A percentile compares a stretch with the other conserved stretches of the same genome.
Conservation (phyloP, 2,329 filamentous ascomycete genomes). For the Orbilia brochopaga region DNA sequence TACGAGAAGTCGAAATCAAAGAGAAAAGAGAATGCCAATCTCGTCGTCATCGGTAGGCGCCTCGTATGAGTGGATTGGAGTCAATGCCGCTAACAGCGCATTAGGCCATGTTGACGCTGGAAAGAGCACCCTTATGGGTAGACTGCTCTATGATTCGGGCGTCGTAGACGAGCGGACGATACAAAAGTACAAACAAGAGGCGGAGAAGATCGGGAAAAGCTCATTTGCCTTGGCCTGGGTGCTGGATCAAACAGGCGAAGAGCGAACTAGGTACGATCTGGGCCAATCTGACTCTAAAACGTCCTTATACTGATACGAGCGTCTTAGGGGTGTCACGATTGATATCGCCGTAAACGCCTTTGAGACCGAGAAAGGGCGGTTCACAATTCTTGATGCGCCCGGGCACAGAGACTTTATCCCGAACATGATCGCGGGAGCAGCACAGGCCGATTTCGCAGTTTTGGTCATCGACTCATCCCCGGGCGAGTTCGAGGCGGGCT, state of each 20-base stretch:
- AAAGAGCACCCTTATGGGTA: slow-evolving; percentile 96
- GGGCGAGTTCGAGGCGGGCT: slow-evolving; percentile 88
- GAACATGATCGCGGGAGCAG: slow-evolving; percentile 98
- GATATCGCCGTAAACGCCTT: slow-evolving; percentile 96
- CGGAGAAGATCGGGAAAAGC: slow-evolving; percentile 87
- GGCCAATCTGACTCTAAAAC: no score
- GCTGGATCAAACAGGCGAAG: slow-evolving; percentile 87
- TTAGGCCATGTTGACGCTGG: slow-evolving; percentile 94
- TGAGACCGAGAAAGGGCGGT: slow-evolving; percentile 81
- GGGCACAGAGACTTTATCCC: slow-evolving; percentile 96
- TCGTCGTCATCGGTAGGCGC: slow-evolving; percentile 83
- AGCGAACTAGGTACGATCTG: slow-evolving; percentile 65
- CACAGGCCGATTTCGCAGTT: slow-evolving; percentile 93
- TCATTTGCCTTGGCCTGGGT: slow-evolving; percentile 98
- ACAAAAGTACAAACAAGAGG: slow-evolving; percentile 85
- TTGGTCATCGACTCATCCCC: slow-evolving; percentile 89
- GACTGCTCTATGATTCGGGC: slow-evolving; percentile 85
- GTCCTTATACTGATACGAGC: neutral
- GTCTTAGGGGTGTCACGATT: slow-evolving; percentile 81
- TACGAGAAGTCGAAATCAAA: slow-evolving; percentile 71
- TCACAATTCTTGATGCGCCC: slow-evolving; percentile 94
- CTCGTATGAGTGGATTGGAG: neutral
- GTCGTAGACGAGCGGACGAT: slow-evolving; percentile 86
- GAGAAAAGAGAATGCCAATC: slow-evolving; percentile 79
- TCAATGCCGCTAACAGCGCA: slow-evolving; percentile 25